phyloP scores from a whole-genome alignment of 2,329 filamentous ascomycete genomes.

The Mycosphaerelloides madeirae region DNA sequence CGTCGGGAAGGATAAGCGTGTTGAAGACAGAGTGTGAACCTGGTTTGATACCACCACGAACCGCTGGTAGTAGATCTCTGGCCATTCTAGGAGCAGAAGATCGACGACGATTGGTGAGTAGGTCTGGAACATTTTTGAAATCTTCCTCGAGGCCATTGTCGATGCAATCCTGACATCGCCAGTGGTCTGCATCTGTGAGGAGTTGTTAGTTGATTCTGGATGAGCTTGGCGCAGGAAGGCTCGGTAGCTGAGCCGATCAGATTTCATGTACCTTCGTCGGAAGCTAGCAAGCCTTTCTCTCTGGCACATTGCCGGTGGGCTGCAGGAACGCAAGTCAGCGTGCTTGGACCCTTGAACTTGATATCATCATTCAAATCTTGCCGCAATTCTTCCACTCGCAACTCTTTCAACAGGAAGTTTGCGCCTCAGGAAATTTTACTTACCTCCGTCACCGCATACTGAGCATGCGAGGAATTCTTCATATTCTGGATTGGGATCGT shows the following conservation, averaged over 20 bases:
- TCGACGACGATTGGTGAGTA: conserved; percentile 44
- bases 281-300: conserved; percentile 59
- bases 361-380: conserved; percentile 22
- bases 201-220: conserved; percentile 23
- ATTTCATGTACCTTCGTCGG: conserved; percentile 57
- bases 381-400: conserved; percentile 23
- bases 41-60: conserved; percentile 59
- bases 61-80: conserved; percentile 63
- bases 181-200: conserved; percentile 50
- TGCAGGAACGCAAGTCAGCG: conserved; percentile 51
- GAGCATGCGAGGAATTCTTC: conserved; percentile 73
- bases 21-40: conserved; percentile 76
- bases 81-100: conserved; percentile 62
- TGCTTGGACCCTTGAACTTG: conserved; percentile 32
- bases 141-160: conserved; percentile 48
- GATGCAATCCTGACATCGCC: conserved; percentile 59
- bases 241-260: conserved; percentile 9
- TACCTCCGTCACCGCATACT: conserved; percentile 78
- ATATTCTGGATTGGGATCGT: conserved; percentile 76
- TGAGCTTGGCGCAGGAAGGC: conserved; percentile 13
- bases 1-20: conserved; percentile 65
- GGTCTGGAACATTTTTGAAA: conserved; percentile 35
- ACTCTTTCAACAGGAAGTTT: conserved; percentile 14
- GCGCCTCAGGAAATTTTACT: conserved; percentile 37
- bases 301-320: conserved; percentile 89